phyloP scores from a whole-genome alignment of 2,329 filamentous ascomycete genomes.

The Arthroderma sp. region DNA sequence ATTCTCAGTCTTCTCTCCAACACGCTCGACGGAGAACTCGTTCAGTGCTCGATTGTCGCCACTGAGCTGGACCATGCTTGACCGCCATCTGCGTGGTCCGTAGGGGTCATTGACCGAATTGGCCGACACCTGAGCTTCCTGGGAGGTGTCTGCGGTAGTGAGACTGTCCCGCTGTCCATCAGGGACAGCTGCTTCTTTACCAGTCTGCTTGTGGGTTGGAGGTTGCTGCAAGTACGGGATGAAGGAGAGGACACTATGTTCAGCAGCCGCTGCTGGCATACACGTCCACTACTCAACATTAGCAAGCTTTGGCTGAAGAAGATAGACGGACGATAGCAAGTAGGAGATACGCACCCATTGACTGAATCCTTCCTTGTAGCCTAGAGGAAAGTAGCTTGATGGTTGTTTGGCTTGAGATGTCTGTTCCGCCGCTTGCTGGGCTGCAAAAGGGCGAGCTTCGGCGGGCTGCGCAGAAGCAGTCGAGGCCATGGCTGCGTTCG shows the following conservation, averaged over 20 bases:
- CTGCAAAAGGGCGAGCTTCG: constrained; percentile 15
- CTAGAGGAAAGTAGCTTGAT: constrained; percentile 60
- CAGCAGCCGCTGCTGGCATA: constrained; percentile 68
- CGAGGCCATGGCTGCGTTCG: constrained; percentile 12
- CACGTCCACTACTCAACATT: constrained; percentile 57
- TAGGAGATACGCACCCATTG: constrained; percentile 54
- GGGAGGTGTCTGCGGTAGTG: constrained; percentile 26
- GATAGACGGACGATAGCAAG: constrained; percentile 14
- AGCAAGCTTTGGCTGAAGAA: too few species aligned
- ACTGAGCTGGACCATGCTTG: constrained; percentile 67
- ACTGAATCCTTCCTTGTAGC: constrained; percentile 79
- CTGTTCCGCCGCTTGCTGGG: constrained; percentile 11
- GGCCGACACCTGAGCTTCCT: constrained; percentile 35
- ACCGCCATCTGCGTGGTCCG: constrained; percentile 75
- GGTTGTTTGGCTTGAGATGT: constrained; percentile 23
- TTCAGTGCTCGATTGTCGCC: constrained; percentile 83
- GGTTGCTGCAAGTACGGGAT: constrained; percentile 69
- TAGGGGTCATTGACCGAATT: constrained; percentile 57
- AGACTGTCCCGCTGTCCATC: constrained; percentile 20
- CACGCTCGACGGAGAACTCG: constrained; percentile 78
- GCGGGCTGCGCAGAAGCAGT: constrained; percentile 16
- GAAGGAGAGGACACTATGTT: constrained; percentile 75
- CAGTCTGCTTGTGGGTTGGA: constrained; percentile 56
- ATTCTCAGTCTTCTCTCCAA: constrained; percentile 67
- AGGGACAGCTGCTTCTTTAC: constrained; percentile 22